Evolutionary conservation across 2,329 filamentous ascomycete species (phyloP), one percentile per base, ranked within the genome.

Genomic region (Juglanconis oblonga): DNA sequence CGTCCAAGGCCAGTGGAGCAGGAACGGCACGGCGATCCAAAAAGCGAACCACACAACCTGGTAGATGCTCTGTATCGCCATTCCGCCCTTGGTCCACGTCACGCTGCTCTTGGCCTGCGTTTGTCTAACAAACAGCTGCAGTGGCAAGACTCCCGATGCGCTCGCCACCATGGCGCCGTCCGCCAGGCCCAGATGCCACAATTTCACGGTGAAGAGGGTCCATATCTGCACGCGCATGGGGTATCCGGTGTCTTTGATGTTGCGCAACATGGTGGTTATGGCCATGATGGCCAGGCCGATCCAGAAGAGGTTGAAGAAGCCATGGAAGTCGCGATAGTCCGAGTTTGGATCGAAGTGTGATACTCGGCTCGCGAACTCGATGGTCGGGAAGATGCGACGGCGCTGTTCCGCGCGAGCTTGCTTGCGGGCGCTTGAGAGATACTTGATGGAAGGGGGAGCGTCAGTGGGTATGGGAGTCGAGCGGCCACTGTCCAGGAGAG

Each of bases 301-400:
- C 95, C 95, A 99, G 77, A 99, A 99, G 42, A 99, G 84, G 57
- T 95, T 91, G 77, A 97, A 99, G 83, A 99, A 99, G 71, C 95
- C 95, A 68, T 92, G 87, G 73, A 99, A 99, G 75, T 99, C 92
- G 69, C 87, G 87, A 73, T 98, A 93, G 69, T 97, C 92, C 74
- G 91, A 96, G 53, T 86, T 83, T 0, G 93, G 92, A 71, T 99
- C 95, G 72, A 99, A 97, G 76, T 99, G 94, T 17, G 94, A 98
- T 29, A 98, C 88, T 59, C 95, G 89, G 62, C 90, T 88, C 45
- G 91, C 85, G 77, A 94, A 99, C 69, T 97, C 91, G 71, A 96
- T 92, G 29, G 91, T 95, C 29, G 96, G 94, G 73, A 98, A 99
- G 66, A 97, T 81, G 67, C 93, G 89, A 59, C 88, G 88, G 65